Evolutionary conservation across 257 asterid species (phyloP), one percentile per base, ranked within the genome.

Genomic region (Nyctanthes arbortristis): DNA sequence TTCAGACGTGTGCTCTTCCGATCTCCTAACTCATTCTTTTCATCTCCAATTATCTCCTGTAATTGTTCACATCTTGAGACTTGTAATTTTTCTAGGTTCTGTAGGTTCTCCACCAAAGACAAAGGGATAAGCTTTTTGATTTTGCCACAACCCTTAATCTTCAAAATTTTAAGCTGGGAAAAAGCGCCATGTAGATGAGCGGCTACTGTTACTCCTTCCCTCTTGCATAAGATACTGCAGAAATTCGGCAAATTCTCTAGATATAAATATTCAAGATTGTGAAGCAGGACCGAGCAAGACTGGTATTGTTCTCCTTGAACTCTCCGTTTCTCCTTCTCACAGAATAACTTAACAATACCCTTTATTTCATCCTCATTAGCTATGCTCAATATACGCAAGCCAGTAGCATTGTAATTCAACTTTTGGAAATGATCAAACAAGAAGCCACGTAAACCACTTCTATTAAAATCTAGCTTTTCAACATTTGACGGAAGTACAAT

Each of bases 41-140:
- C 78, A 30, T 45, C 71, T 14, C 65, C 30, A 45, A 73, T 68
- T 63, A 73, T 63, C 59, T 77, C 78, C 71, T 63, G 73, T 65
- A 77, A 20, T 63, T 33, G 52, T 1, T 25, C 69, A 27, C 81
- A 71, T 5, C 24, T 55, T 3, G 54, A 20, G 11, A 73, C 61
- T 10, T 24, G 5, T 25, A 76, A 32, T 20, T 55, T 66, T 35
- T 64, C 68, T 32, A 76, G 66, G 60, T 66, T 71, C 58, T 0
- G 45, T 36, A 66, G 66, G 47, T 43, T 57, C 33, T 24, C 70
- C 25, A 49, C 28, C 70, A 60, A 3, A 30, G 52, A 35, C 28
- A 2, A 11, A 2, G 71, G 65, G 70, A 71, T 59, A 27, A 71
- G 18, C 64, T 56, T 62, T 59, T 31, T 77, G 5, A 66, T 66